Evolutionary conservation across 495 filamentous ascomycete genomes (phyloP).

Genomic region (Lophiostoma macrostomum): DNA sequence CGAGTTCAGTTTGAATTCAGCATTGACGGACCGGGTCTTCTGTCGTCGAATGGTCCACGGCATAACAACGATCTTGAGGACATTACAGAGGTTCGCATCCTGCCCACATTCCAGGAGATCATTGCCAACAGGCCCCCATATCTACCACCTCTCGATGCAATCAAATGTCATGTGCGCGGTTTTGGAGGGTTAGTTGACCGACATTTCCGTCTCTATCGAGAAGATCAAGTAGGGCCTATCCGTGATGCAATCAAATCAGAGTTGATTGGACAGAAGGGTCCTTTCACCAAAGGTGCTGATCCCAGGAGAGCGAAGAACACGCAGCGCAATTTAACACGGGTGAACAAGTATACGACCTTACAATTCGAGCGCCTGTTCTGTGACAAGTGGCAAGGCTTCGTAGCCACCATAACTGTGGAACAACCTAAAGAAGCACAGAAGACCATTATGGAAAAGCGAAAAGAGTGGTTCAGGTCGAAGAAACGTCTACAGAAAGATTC

Average conservation of each 20-base stretch:
- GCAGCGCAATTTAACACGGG: not conserved
- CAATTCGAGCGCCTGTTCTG: conserved; percentile 41
- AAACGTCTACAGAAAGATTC: conserved; percentile 16
- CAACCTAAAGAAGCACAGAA: conserved; percentile 7
- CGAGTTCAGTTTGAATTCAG: conserved; percentile 11
- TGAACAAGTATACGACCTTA: not conserved
- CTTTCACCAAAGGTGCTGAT: not conserved
- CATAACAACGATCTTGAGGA: conserved; percentile 66
- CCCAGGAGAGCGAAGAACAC: not conserved
- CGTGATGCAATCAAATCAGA: conserved; percentile 51
- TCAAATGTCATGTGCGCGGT: conserved; percentile 55
- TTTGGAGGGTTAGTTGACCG: conserved; percentile 62
- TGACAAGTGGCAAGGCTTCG: conserved; percentile 51
- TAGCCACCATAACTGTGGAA: conserved; percentile 44
- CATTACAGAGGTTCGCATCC: conserved; percentile 59
- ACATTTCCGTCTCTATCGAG: conserved; percentile 66
- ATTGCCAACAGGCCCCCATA: conserved; percentile 52
- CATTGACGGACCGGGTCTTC: conserved; percentile 45
- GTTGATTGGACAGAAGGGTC: not conserved
- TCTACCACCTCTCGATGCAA: conserved; percentile 54
- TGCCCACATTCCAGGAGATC: conserved; percentile 65
- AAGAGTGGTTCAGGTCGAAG: conserved; percentile 16
- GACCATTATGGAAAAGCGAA: not conserved
- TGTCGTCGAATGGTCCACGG: conserved; percentile 53
- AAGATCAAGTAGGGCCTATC: conserved; percentile 63